phyloP scores from a whole-genome alignment of 2,329 filamentous ascomycete species.

The Thelonectria rubi region DNA sequence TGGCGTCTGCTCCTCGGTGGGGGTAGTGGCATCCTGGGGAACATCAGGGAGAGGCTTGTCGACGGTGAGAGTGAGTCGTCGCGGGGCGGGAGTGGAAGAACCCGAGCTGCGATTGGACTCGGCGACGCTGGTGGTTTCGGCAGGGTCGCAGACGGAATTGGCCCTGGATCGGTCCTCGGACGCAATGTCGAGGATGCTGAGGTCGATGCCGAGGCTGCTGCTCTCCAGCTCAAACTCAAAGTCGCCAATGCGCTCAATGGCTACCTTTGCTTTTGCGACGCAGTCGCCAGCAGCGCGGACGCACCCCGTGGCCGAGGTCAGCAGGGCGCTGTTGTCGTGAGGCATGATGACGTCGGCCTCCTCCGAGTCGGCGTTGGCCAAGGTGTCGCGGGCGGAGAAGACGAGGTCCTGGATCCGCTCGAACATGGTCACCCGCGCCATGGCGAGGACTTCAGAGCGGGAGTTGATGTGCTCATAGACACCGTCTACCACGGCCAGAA shows the following conservation, averaged over 20 bases:
- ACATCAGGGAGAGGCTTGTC: constrained; percentile 76
- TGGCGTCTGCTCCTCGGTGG: constrained; percentile 44
- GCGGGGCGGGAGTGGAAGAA: constrained; percentile 48
- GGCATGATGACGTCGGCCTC: constrained; percentile 83
- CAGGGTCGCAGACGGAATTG: constrained; percentile 46
- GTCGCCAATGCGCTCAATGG: constrained; percentile 89
- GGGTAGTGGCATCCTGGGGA: constrained; percentile 62
- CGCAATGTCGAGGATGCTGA: constrained; percentile 58
- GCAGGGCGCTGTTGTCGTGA: constrained; percentile 78
- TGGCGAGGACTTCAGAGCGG: constrained; percentile 71
- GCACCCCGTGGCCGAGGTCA: constrained; percentile 83
- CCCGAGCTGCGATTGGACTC: constrained; percentile 52
- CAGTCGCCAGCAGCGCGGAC: constrained; percentile 92
- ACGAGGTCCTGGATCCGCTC: constrained; percentile 82
- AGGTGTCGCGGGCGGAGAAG: constrained; percentile 80
- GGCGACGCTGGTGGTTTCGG: constrained; percentile 51
- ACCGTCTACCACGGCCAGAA: constrained; percentile 82
- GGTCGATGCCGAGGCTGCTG: constrained; percentile 63
- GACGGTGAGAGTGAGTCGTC: constrained; percentile 55
- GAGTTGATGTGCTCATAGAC: constrained; percentile 81
- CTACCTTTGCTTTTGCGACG: constrained; percentile 82
- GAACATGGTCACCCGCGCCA: constrained; percentile 80
- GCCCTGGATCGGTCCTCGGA: constrained; percentile 46
- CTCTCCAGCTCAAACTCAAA: constrained; percentile 84
- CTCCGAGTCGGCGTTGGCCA: constrained; percentile 72